Base-by-base conservation (phyloP, 805 yeast species). In the Candida arabinofermentans region DNA sequence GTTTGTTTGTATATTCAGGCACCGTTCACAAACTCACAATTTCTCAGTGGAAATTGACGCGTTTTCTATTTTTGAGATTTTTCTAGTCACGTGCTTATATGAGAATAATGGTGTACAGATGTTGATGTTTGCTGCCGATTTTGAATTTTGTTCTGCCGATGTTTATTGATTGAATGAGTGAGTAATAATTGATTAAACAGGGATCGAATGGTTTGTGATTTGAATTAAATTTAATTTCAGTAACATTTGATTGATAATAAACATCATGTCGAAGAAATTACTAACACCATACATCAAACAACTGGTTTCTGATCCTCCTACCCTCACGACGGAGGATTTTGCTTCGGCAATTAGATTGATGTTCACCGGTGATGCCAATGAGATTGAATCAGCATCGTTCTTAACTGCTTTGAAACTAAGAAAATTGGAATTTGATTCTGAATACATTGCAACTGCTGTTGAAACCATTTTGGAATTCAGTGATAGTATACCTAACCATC, bases 391-490 rank as follows among this genome's bases (percentile, higher is more conserved):
- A 10, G 80, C 91, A 0, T 76, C 93, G 8, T 90, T 93, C 57
- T 70, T 93, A 43, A 82, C 95, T 0, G 87, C 86, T 1, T 66
- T 93, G 37, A 74, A 93, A 51, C 62, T 81, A 33, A 74, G 78
- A 24, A 86, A 86, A 2, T 64, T 90, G 7, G 98, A 93, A 55
- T 89, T 85, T 49, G 72, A 83, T 39, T 80, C 97, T 0, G 86
- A 77, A 27, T 86, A 68, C 59, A 85, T 93, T 31, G 90, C 96
- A 4, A 82, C 86, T 8, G 96, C 97, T 0, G 96, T 88, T 0
- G 67, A 69, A 17, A 80, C 93, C 2, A 76, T 91, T 21, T 66
- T 86, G 46, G 77, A 78, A 52, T 82, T 74, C 51, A 80, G 93
- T 6, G 74, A 73, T 37, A 51, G 69, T 9, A 75, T 87, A n/a